Base-by-base conservation (phyloP, 2,329 filamentous ascomycete species). In the Cladophialophora yegresii region DNA sequence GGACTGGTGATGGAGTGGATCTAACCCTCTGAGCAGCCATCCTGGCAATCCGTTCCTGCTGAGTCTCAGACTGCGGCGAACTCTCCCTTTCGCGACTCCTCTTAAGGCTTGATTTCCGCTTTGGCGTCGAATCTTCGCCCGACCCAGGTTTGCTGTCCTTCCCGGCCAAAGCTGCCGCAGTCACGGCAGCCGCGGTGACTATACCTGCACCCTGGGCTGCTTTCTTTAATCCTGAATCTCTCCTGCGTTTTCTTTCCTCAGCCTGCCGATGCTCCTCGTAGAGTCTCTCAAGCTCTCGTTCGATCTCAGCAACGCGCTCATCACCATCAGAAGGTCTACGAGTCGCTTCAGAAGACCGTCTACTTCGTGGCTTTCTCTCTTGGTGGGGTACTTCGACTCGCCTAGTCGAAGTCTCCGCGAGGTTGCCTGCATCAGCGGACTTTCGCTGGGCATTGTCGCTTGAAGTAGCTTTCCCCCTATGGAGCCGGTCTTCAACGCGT, bases 201-300 rank as follows among this genome's bases (percentile, higher is more conserved):
- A 77, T 74, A 62, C 80, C 76, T 26, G 77, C 77, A 47, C 81
- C 82, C 13, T 82, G 82, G 22, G 83, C 75, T 9, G 81, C 81
- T 3, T 81, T 81, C 26, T 80, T 83, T n/a, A 47, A 13, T 12
- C 56, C 58, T 26, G 59, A 49, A 8, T 43, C 57, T 32, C 51
- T 33, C 45, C 57, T 64, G 43, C 63, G 55, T 33, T 66, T 61
- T 26, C 49, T 50, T 61, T 67, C 65, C 50, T 69, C 56, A 26
- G 36, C 23, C 36, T 64, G 59, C 32, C 53, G 65, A 47, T 67
- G 68, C 56, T 73, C 69, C 20, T 65, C 64, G 33, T 70, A 67
- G 10, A 72, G 66, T n/a, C 58, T 57, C 33, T 67, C 28, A 13
- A 72, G 56, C 54, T 72, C 69, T 7, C 62, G 62, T 45, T 72